Evolutionary conservation across 345 rosid genomes (phyloP), one percentile per base, ranked within the genome.

Genomic region (Citrus australasica): DNA sequence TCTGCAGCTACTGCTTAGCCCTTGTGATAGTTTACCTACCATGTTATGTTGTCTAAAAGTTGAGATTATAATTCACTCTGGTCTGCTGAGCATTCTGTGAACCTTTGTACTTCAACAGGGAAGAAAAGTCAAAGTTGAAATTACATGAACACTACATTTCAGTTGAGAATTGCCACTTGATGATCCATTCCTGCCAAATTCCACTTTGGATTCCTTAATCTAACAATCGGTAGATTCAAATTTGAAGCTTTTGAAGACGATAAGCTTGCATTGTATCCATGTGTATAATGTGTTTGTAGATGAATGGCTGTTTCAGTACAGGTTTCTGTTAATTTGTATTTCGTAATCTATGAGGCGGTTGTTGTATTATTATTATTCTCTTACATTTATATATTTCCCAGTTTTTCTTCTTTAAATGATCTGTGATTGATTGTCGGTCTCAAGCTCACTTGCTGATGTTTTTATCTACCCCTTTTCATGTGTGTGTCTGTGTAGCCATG

Each of bases 31-130:
- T 72, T n/a, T 71, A 9, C 7, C 21, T 11, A 32, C n/a, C 3
- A 33, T 30, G 19, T 56, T 55, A 5, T 21, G 14, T 22, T 72
- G 27, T 46, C 48, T 19, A 11, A 35, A 32, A 70, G 24, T 70
- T 51, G 74, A 51, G 28, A 33, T 67, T 68, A 62, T 32, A 1
- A 28, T 53, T 38, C 51, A 11, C 6, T 19, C 16, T 10, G 58
- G 28, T 55, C 25, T 60, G 24, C 62, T 24, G 30, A 59, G 28
- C 77, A 37, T 71, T 64, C 51, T 74, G 35, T 21, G 75, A 38
- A 35, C 65, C 65, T 66, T 33, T 3, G 27, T 72, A 70, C 61
- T 37, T 73, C 16, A 73, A 78, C 86, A 83, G 88, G 83, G 75
- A 80, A 80, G 83, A 78, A 79, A 59, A 70, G 61, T 67, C 40